Conservation (phyloP, 1,284 basidiomycete species). For the Irpex sp. region DNA sequence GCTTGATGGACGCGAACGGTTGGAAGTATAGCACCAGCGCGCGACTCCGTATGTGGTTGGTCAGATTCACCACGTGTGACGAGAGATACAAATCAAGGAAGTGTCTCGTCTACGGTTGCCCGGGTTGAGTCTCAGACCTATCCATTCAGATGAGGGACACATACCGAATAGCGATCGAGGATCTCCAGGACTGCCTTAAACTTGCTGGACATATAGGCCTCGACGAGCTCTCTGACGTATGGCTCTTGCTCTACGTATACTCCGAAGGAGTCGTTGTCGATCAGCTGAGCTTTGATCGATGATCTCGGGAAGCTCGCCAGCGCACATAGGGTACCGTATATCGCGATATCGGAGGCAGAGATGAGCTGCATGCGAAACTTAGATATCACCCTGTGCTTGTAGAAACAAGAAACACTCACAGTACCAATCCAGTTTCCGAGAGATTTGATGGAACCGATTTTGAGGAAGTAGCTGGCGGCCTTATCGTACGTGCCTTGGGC, state of each 20-base stretch:
- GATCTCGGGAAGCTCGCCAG: conserved; percentile 71
- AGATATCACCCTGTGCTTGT: not conserved
- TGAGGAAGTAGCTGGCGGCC: conserved; percentile 69
- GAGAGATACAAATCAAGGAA: conserved; percentile 73
- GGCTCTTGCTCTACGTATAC: conserved; percentile 84
- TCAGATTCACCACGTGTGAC: conserved; percentile 57
- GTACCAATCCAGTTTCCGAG: conserved; percentile 71
- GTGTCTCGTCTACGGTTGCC: conserved; percentile 57
- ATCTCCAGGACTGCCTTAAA: conserved; percentile 79
- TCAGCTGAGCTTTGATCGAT: conserved; percentile 55
- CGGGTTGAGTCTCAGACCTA: not conserved
- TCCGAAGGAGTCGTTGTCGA: conserved; percentile 69
- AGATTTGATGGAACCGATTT: conserved; percentile 59
- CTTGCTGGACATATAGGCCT: conserved; percentile 77
- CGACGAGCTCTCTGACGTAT: conserved; percentile 78
- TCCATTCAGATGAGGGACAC: conserved; percentile 21
- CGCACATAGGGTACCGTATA: conserved; percentile 80
- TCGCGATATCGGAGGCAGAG: conserved; percentile 75
- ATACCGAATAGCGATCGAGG: conserved; percentile 68
- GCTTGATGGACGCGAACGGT: conserved; percentile 77
- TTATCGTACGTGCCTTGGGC: conserved; percentile 71
- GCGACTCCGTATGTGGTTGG: conserved; percentile 62
- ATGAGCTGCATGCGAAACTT: conserved; percentile 48
- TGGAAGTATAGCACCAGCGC: conserved; percentile 83
- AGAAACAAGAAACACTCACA: conserved; percentile 31